Percentiles rank a stretch among this genome's conserved stretches.
Conservation (phyloP, 257 asterid species). For the Verbena officinalis region DNA sequence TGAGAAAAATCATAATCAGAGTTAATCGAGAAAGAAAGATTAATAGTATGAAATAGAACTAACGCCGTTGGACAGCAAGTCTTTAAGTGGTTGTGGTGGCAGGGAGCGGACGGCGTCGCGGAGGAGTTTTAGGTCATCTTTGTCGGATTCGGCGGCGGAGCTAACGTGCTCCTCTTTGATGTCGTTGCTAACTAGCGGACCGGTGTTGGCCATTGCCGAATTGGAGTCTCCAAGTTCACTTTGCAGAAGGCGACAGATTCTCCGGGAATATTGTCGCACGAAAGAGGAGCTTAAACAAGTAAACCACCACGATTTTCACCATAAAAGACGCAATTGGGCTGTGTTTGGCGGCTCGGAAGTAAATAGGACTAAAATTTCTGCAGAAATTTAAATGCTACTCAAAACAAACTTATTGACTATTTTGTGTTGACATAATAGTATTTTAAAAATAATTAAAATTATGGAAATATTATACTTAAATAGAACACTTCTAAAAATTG, state of each 20-base stretch:
- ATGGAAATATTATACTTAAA: too few relatives aligned
- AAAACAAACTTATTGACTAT: too few relatives aligned
- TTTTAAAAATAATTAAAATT: too few relatives aligned
- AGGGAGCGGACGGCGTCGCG: slow-evolving; percentile 48
- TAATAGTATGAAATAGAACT: slow-evolving; percentile 24
- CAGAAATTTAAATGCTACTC: too few relatives aligned
- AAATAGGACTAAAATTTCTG: neutral
- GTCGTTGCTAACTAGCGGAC: slow-evolving; percentile 31
- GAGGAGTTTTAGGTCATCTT: slow-evolving; percentile 39
- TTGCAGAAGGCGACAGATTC: slow-evolving; percentile 28
- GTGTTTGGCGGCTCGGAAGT: neutral
- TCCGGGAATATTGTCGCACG: neutral
- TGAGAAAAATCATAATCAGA: neutral
- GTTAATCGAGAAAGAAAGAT: slow-evolving; percentile 4
- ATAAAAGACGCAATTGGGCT: too few relatives aligned
- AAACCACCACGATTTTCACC: too few relatives aligned
- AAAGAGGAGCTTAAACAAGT: too few relatives aligned
- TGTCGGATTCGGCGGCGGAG: slow-evolving; percentile 25
- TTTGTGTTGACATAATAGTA: too few relatives aligned
- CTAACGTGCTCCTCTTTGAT: slow-evolving; percentile 30
- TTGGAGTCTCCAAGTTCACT: neutral
- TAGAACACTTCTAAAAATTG: too few relatives aligned
- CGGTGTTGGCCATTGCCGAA: slow-evolving; percentile 45
- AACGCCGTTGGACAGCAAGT: slow-evolving; percentile 66
- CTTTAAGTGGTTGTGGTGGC: slow-evolving; percentile 60